These are phyloP conservation scores for Boletus bicolor DNA, from an alignment of 768 basidiomycete genomes.

Conservation along the genomic window DNA sequence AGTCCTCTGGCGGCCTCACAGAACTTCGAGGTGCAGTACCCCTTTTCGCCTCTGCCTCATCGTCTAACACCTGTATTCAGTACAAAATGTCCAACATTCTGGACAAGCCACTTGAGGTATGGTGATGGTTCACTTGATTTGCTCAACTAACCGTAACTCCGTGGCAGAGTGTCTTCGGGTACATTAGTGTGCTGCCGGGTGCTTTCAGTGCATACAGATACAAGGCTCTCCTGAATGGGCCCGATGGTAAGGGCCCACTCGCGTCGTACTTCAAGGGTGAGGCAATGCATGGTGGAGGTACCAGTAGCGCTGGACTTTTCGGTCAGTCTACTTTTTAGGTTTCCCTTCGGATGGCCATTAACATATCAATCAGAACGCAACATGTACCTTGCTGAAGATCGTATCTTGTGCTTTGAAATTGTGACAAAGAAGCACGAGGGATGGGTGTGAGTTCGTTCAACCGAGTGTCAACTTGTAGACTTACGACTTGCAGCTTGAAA, in stretches of 20 bases:
- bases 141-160: not conserved
- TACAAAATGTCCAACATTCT: conserved; percentile 97
- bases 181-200: conserved; percentile 86
- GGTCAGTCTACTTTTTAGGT: conserved; percentile 26
- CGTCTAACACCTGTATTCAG: conserved; percentile 30
- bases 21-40: conserved; percentile 73
- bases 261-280: conserved; percentile 95
- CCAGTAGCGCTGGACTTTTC: conserved; percentile 65
- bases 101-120: conserved; percentile 90
- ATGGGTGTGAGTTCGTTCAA: conserved; percentile 58
- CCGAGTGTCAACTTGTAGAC: not conserved
- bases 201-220: conserved; percentile 93
- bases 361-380: conserved; percentile 54
- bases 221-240: conserved; percentile 81
- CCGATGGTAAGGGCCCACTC: conserved; percentile 84
- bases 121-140: conserved; percentile 18
- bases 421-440: conserved; percentile 85
- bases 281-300: conserved; percentile 67
- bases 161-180: conserved; percentile 71
- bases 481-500: conserved; percentile 49
- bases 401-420: conserved; percentile 91
- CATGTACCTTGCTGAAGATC: conserved; percentile 90
- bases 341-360: not conserved
- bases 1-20: conserved; percentile 89
- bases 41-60: not conserved